These are phyloP conservation scores for Spatholobus suberectus DNA, from an alignment of 306 rosid genomes.

Conservation along the genomic window DNA sequence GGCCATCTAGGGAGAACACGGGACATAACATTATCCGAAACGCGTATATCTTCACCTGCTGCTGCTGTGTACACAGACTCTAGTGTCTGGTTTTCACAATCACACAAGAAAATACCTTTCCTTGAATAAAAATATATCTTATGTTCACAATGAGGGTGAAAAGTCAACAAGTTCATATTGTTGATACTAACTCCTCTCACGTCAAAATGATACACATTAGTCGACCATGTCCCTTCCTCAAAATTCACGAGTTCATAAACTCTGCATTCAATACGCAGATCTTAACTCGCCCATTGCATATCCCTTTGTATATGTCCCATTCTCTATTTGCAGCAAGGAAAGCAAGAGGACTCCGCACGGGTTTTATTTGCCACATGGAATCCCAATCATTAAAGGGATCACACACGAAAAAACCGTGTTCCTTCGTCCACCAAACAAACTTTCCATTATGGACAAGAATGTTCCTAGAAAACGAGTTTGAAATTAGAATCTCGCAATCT, in stretches of 20 bases:
- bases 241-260: background rate
- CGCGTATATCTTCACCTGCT: background rate
- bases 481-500: background rate
- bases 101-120: background rate
- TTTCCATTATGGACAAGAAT: background rate
- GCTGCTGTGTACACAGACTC: background rate
- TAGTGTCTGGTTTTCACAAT: background rate
- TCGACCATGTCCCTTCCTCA: background rate
- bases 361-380: background rate
- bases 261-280: fast-evolving
- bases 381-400: background rate
- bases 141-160: background rate
- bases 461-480: background rate
- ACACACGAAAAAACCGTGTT: background rate
- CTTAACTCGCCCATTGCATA: background rate
- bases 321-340: fast-evolving
- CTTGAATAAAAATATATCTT: background rate
- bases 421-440: background rate
- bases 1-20: background rate
- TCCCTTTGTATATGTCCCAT: background rate
- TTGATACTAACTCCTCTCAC: background rate
- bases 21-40: background rate
- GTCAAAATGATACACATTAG: background rate
- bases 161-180: background rate
- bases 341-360: background rate